Evolutionary conservation across 1,284 basidiomycete genomes (phyloP).

Genomic region (Boletus semigastroideus): DNA sequence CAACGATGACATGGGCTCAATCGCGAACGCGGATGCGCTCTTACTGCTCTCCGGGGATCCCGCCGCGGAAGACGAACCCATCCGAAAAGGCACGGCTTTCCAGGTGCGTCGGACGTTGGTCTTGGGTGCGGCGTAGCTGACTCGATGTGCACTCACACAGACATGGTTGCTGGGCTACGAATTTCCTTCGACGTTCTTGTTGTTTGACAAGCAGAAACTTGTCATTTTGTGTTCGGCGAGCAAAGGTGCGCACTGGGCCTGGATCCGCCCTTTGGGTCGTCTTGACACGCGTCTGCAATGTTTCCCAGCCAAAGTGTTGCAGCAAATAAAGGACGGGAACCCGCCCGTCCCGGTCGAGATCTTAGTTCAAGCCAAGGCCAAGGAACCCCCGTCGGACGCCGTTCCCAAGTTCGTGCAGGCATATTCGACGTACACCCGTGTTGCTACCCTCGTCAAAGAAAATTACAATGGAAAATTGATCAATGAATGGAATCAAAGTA

Average conservation of each 20-base stretch:
- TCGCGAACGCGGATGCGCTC: slow-evolving; percentile 70
- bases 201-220: slow-evolving; percentile 77
- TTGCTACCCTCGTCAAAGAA: slow-evolving; percentile 78
- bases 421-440: slow-evolving; percentile 57
- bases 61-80: slow-evolving; percentile 76
- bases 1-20: slow-evolving; percentile 67
- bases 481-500: slow-evolving; percentile 73
- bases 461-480: slow-evolving; percentile 76
- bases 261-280: not conserved
- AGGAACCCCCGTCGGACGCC: slow-evolving; percentile 70
- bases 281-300: slow-evolving; percentile 18
- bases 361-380: slow-evolving; percentile 67
- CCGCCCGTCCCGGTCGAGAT: slow-evolving; percentile 60
- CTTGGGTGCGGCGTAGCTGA: slow-evolving; percentile 14
- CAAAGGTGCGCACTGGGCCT: slow-evolving; percentile 61
- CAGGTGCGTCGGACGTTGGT: slow-evolving; percentile 56
- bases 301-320: slow-evolving; percentile 63
- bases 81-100: slow-evolving; percentile 83
- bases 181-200: slow-evolving; percentile 89
- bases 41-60: slow-evolving; percentile 81
- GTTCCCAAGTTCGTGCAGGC: slow-evolving; percentile 58
- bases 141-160: slow-evolving; percentile 6
- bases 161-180: slow-evolving; percentile 96
- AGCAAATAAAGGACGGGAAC: slow-evolving; percentile 60
- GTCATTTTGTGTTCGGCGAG: slow-evolving; percentile 84